Percentiles rank a stretch among this genome's conserved stretches.
Evolutionary conservation across 78 protist genomes (phyloP).

Genomic region (Dictyostelium citrinum): DNA sequence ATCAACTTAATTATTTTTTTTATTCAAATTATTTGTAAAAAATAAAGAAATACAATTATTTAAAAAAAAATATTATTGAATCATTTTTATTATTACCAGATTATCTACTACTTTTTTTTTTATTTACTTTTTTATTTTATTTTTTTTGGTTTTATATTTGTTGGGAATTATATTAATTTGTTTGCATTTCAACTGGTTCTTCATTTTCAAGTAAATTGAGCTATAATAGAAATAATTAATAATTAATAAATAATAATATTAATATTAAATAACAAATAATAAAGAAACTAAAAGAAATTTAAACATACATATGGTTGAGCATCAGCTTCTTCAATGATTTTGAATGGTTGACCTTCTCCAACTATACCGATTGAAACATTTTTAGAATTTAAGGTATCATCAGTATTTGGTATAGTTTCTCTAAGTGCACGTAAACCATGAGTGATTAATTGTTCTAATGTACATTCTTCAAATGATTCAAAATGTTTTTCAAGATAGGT

Average conservation of each 20-base stretch:
- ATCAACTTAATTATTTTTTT: too few relatives aligned
- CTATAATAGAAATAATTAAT: not conserved
- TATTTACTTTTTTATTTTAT: not conserved
- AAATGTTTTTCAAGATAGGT: constrained; percentile 96
- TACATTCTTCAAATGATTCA: constrained; percentile 82
- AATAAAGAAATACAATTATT: too few relatives aligned
- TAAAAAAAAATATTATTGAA: too few relatives aligned
- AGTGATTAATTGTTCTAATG: constrained; percentile 87
- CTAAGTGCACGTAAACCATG: constrained; percentile 94
- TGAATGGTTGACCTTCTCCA: constrained; percentile 75
- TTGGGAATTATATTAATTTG: not conserved
- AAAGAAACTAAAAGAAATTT: not conserved
- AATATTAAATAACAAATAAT: not conserved
- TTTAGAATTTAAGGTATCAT: constrained; percentile 77
- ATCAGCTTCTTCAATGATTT: constrained; percentile 66
- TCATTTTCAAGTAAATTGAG: constrained; percentile 43
- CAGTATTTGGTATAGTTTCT: constrained; percentile 80
- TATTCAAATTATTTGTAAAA: too few relatives aligned
- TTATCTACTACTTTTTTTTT: not conserved
- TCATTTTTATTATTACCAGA: not conserved
- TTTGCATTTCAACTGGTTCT: constrained; percentile 55
- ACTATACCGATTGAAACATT: constrained; percentile 89
- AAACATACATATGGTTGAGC: constrained; percentile 62
- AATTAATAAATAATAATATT: not conserved
- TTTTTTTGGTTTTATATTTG: not conserved